Conservation (phyloP, 148 eudicot genomes). For the Rhododendron molle region DNA sequence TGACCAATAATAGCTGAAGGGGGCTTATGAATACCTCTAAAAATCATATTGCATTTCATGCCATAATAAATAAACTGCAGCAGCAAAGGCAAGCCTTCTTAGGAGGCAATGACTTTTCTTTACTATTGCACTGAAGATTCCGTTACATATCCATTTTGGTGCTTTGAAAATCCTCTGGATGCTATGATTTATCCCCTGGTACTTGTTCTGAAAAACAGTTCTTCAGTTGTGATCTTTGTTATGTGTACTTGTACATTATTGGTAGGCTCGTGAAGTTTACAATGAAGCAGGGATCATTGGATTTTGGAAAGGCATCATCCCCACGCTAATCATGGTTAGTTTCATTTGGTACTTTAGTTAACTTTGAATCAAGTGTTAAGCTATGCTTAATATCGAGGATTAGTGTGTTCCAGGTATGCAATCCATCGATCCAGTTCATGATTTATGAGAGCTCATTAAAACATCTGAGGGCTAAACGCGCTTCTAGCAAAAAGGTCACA, state of each 20-base stretch:
- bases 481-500: conserved; percentile 38
- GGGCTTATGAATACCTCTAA: neutral
- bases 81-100: neutral
- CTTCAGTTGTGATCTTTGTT: neutral
- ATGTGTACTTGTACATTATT: conserved; percentile 3
- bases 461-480: conserved; percentile 55
- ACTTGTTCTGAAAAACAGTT: neutral
- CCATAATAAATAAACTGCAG: neutral
- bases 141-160: neutral
- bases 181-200: neutral
- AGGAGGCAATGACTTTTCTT: neutral
- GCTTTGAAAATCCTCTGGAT: neutral
- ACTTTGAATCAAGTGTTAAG: neutral
- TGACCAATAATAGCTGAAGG: neutral
- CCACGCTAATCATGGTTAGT: conserved; percentile 85
- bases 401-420: conserved; percentile 58
- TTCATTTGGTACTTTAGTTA: neutral
- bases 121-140: neutral
- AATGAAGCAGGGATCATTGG: conserved; percentile 84
- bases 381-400: conserved; percentile 1
- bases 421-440: conserved; percentile 98
- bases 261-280: conserved; percentile 79
- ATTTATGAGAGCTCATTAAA: conserved; percentile 73
- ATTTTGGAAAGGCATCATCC: conserved; percentile 93
- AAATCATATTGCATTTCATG: neutral